Base-by-base conservation (phyloP, 768 basidiomycete species). In the Lactarius psammicola region DNA sequence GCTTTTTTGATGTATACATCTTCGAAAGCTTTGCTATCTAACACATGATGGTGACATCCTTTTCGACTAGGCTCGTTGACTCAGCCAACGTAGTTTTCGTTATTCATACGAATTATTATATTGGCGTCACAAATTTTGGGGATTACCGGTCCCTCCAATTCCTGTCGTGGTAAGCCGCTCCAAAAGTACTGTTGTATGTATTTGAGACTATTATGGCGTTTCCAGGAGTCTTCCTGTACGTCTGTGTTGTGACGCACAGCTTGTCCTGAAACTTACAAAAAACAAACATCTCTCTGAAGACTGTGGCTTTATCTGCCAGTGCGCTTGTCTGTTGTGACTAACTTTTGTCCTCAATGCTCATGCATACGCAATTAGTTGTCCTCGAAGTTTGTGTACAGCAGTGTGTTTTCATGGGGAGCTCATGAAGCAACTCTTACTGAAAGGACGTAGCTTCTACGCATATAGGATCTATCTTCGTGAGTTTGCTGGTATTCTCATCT, bases 161-260 rank as follows among this genome's bases (percentile, higher is more conserved):
- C 1, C 4, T 51, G 23, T 33, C 60, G 28, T 60, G 60, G 58
- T 59, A 42, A 33, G 42, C 20, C 4, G n/a, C 28, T 44, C 31
- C 26, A 51, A 55, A 51, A 4, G 30, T 13, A n/a, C 42, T n/a
- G 18, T 44, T n/a, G 30, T 40, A 31, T n/a, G 30, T 40, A 31
- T 18, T 33, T n/a, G 42, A 30, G 10, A n/a, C 23, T 59, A 13
- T 46, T 30, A 31, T 34, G n/a, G 4, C 9, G 8, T 6, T 59
- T 23, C n/a, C 20, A 59, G 58, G 60, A 38, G 33, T 34, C 33
- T 60, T 18, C 60, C 60, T 11, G 60, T 60, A 34, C 17, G 60
- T 38, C 49, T n/a, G 13, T 49, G n/a, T 49, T 20, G 13, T 20
- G 5, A 6, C 23, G 4, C 15, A 8, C 7, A 17, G 1, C 49